Conservation (phyloP, 148 eudicot genomes). For the Silene conica region DNA sequence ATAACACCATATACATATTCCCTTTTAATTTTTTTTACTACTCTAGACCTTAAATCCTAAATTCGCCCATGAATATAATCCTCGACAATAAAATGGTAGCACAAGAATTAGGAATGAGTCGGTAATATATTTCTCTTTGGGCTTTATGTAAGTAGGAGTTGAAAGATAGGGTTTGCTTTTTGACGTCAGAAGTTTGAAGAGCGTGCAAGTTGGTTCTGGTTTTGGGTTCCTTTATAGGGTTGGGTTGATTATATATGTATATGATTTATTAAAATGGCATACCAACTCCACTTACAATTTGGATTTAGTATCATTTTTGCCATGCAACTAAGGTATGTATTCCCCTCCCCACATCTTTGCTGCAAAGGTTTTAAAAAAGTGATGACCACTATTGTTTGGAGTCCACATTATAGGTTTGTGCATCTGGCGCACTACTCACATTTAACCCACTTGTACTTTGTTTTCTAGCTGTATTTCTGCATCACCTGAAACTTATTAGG, state of each 20-base stretch:
- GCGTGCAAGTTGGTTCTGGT: neutral
- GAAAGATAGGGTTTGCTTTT: neutral
- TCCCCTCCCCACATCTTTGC: neutral
- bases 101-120: no score
- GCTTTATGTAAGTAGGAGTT: no score
- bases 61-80: no score
- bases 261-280: neutral
- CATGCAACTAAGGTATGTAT: conserved; percentile 14
- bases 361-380: conserved; percentile 1
- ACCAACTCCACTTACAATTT: conserved; percentile 31
- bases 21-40: no score
- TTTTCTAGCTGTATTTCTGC: neutral
- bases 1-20: no score
- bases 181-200: neutral
- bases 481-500: neutral
- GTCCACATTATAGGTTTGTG: conserved; percentile 6
- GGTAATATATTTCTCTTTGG: no score
- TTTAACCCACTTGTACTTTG: conserved; percentile 21
- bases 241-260: conserved; percentile 13
- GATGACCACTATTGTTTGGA: neutral
- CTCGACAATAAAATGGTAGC: no score
- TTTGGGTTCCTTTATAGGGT: conserved; percentile 1
- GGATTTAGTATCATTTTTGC: conserved; percentile 19
- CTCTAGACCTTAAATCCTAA: no score
- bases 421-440: conserved; percentile 21